These are phyloP conservation scores for Excoecaria cochinchinensis DNA, from an alignment of 345 rosid genomes.

Conservation along the genomic window DNA sequence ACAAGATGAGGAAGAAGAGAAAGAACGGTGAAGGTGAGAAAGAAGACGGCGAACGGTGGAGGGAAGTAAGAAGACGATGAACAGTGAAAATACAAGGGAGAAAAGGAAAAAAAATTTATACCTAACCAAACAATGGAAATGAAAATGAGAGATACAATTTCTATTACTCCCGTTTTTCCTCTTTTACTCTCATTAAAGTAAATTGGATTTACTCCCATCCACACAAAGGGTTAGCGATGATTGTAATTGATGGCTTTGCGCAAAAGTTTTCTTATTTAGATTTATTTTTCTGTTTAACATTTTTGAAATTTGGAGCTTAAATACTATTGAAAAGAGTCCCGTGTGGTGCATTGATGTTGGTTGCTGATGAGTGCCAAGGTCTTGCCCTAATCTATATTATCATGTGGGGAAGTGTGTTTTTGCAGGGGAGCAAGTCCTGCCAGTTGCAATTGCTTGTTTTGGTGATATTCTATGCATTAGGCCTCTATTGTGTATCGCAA, in stretches of 20 bases:
- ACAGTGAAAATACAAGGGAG: too few species aligned
- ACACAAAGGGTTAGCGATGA: background rate
- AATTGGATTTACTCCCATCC: too few species aligned
- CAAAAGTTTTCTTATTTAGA: background rate
- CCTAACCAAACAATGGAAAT: too few species aligned
- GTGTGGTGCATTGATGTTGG: too few species aligned
- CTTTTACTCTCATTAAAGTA: too few species aligned
- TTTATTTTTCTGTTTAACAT: background rate
- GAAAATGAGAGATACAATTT: too few species aligned
- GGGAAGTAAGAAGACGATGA: too few species aligned
- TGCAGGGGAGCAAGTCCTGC: background rate
- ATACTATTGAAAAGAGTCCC: background rate
- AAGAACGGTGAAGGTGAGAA: too few species aligned
- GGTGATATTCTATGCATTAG: background rate
- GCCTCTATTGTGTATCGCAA: background rate
- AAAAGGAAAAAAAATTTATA: too few species aligned
- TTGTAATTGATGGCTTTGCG: background rate
- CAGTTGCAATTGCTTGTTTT: background rate
- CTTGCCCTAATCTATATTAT: background rate
- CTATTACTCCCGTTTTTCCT: too few species aligned
- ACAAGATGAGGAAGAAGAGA: too few species aligned
- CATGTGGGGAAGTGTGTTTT: background rate
- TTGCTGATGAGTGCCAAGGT: background rate
- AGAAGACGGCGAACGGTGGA: too few species aligned
- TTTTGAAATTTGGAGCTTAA: background rate